These are phyloP conservation scores for Narthecium ossifragum DNA, from an alignment of 106 monocot genomes.

Conservation along the genomic window DNA sequence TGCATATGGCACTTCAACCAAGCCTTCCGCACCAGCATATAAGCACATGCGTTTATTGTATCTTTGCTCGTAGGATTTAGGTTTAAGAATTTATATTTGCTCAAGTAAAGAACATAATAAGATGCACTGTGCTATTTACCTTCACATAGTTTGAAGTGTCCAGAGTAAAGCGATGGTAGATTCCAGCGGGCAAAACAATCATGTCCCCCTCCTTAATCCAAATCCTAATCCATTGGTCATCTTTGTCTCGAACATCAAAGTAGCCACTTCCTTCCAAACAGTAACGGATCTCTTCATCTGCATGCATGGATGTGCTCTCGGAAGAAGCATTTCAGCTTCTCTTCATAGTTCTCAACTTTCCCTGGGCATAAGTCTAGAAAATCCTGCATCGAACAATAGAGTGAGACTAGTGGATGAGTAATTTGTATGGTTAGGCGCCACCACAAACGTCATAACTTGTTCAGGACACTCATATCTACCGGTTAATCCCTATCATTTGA, in stretches of 20 bases:
- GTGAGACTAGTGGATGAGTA: too few relatives aligned
- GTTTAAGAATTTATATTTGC: too few relatives aligned
- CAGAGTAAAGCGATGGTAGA: constrained; percentile 66
- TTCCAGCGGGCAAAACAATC: constrained; percentile 65
- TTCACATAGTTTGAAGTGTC: constrained; percentile 64
- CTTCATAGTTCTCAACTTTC: constrained; percentile 63
- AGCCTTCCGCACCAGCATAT: too few relatives aligned
- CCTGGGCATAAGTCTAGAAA: constrained; percentile 49
- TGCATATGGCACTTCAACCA: too few relatives aligned
- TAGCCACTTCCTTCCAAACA: constrained; percentile 75
- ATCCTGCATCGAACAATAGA: too few relatives aligned
- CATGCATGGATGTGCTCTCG: constrained; percentile 61
- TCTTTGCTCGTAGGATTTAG: too few relatives aligned
- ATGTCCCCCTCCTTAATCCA: constrained; percentile 65
- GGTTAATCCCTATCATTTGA: too few relatives aligned
- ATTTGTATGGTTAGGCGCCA: too few relatives aligned
- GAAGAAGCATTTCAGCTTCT: constrained; percentile 66
- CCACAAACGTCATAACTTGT: too few relatives aligned
- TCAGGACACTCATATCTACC: too few relatives aligned
- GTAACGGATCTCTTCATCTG: constrained; percentile 75
- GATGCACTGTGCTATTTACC: constrained; percentile 19
- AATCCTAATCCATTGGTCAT: constrained; percentile 60
- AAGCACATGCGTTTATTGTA: too few relatives aligned
- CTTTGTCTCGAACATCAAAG: constrained; percentile 59
- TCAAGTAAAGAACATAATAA: too few relatives aligned